Percentiles rank a stretch among this genome's conserved stretches.
Evolutionary conservation across 2,329 filamentous ascomycete species (phyloP).

Genomic region (Colletotrichum sp.): DNA sequence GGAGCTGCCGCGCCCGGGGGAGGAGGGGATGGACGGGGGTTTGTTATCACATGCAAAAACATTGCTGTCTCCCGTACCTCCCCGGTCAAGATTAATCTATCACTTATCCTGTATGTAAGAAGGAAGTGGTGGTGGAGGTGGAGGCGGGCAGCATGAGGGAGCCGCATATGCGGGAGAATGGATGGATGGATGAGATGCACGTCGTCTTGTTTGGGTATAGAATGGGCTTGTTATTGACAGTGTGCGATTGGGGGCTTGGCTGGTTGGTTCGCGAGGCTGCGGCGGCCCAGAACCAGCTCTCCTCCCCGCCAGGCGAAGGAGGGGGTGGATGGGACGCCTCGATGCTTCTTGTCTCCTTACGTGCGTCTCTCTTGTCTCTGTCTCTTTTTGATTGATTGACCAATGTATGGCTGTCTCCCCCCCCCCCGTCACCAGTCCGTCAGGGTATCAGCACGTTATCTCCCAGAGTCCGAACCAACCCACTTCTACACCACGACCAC

Average conservation of each 20-base stretch:
- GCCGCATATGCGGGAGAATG: slow-evolving; percentile 7
- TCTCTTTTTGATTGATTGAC: neutral
- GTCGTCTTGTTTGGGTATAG: slow-evolving; percentile 5
- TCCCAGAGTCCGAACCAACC: neutral
- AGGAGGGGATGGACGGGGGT: neutral
- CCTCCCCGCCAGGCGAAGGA: neutral
- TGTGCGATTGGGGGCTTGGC: neutral
- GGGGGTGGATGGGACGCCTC: neutral
- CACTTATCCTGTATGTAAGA: neutral
- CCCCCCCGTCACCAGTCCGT: neutral
- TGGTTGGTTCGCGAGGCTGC: neutral
- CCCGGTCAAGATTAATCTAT: neutral
- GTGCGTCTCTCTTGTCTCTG: neutral
- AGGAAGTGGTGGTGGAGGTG: neutral
- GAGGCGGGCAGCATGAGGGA: neutral
- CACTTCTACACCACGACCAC: neutral
- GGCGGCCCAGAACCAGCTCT: neutral
- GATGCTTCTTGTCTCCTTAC: slow-evolving; percentile 5
- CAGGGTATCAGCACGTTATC: slow-evolving; percentile 3
- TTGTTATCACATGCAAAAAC: slow-evolving; percentile 1
- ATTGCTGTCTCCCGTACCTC: neutral
- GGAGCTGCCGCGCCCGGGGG: neutral
- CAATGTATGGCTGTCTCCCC: neutral
- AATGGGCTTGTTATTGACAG: neutral
- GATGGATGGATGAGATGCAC: neutral